Conservation (phyloP, 2,329 filamentous ascomycete species). For the Colletotrichum plurivorum region DNA sequence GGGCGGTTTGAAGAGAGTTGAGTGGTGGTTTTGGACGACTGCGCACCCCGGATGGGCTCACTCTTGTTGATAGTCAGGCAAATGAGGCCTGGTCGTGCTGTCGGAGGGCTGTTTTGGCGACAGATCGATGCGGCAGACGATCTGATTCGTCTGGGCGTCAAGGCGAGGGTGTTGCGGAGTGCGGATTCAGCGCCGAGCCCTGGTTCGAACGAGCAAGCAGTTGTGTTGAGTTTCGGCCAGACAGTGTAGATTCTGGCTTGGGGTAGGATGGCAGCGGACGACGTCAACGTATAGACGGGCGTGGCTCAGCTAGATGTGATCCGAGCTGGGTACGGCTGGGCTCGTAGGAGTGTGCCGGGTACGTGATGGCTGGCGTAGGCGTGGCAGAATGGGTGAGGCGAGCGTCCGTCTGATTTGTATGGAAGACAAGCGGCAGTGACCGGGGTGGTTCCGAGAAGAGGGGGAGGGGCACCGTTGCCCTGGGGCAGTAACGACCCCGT, state of each 20-base stretch:
- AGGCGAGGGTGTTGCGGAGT: constrained; percentile 27
- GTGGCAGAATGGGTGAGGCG: constrained; percentile 24
- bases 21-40: constrained; percentile 5
- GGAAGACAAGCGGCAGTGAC: constrained; percentile 32
- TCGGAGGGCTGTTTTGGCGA: constrained; percentile 7
- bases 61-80: constrained; percentile 23
- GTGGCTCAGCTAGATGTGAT: constrained; percentile 1
- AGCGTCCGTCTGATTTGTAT: constrained; percentile 34
- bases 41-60: constrained; percentile 27
- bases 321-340: constrained; percentile 15
- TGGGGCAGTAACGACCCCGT: constrained; percentile 8
- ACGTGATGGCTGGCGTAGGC: constrained; percentile 3
- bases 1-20: constrained; percentile 5
- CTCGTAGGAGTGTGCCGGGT: constrained; percentile 2
- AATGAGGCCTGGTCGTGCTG: neutral
- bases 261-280: constrained; percentile 7
- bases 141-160: constrained; percentile 19
- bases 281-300: constrained; percentile 20
- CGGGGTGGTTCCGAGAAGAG: constrained; percentile 30
- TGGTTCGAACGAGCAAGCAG: constrained; percentile 7
- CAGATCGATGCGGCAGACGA: neutral
- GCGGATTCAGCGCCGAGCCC: neutral
- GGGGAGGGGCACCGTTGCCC: constrained; percentile 31
- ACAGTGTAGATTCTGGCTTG: constrained; percentile 4
- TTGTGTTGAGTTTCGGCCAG: constrained; percentile 19